Percentiles rank a stretch among this genome's conserved stretches.
Conservation (phyloP, 1,284 basidiomycete species). For the Ganoderma boninense region DNA sequence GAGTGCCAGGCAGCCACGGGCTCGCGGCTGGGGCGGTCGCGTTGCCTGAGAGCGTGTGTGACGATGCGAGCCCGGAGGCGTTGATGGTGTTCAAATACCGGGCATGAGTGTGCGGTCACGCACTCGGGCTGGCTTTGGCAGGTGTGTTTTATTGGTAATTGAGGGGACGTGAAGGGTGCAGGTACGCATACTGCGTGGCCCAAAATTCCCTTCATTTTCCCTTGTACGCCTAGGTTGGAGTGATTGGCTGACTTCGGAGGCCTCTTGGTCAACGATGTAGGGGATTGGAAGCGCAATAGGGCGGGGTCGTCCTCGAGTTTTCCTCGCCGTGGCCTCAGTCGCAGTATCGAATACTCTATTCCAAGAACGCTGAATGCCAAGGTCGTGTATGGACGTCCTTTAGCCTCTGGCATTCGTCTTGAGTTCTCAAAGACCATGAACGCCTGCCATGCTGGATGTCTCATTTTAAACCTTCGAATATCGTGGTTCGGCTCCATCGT, state of each 20-base stretch:
- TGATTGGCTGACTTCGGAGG: background rate
- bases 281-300: background rate
- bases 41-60: conserved; percentile 18
- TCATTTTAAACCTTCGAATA: background rate
- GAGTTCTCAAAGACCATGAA: background rate
- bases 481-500: background rate
- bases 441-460: background rate
- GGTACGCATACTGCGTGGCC: background rate
- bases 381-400: background rate
- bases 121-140: no score
- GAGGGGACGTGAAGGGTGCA: no score
- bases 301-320: background rate
- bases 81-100: conserved; percentile 23
- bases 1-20: conserved; percentile 28
- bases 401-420: background rate
- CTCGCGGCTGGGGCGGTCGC: conserved; percentile 13
- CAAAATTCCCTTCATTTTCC: no score
- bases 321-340: background rate
- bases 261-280: background rate
- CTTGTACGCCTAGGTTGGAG: background rate
- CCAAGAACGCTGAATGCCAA: background rate
- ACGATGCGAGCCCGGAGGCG: conserved; percentile 22
- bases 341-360: background rate
- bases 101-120: background rate
- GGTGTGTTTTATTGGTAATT: no score